These are phyloP conservation scores for Aspergillus udagawae DNA, from an alignment of 2,329 filamentous ascomycete species.

Conservation along the genomic window DNA sequence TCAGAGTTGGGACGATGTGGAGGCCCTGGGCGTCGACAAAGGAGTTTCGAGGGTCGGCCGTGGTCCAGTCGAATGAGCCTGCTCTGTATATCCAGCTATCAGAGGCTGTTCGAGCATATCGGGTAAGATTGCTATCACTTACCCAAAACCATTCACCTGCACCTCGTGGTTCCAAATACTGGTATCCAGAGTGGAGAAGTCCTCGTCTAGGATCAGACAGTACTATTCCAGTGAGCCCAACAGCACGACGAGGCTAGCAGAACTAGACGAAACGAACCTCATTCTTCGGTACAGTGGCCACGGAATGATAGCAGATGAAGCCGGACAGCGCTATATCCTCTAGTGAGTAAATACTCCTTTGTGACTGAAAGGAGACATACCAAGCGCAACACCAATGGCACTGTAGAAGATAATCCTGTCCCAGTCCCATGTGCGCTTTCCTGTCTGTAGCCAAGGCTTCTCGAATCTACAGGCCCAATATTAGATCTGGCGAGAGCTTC, in stretches of 20 bases:
- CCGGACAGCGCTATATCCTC: constrained; percentile 20
- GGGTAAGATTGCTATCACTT: not conserved
- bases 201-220: constrained; percentile 48
- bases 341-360: too few species aligned
- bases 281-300: constrained; percentile 8
- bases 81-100: constrained; percentile 29
- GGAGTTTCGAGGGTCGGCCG: constrained; percentile 45
- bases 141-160: constrained; percentile 42
- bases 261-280: not conserved
- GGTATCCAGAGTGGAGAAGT: constrained; percentile 45
- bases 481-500: not conserved
- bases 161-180: constrained; percentile 50
- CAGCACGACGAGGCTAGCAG: not conserved
- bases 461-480: constrained; percentile 3
- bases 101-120: not conserved
- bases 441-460: constrained; percentile 9
- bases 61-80: constrained; percentile 55
- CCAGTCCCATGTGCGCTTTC: constrained; percentile 8
- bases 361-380: not conserved
- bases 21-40: constrained; percentile 49
- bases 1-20: constrained; percentile 54
- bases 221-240: constrained; percentile 31
- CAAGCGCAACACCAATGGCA: constrained; percentile 23
- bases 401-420: constrained; percentile 14
- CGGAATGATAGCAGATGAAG: constrained; percentile 29